Evolutionary conservation across 1,284 basidiomycete genomes (phyloP), one percentile per base, ranked within the genome.

Genomic region (Fomitopsis palustris): DNA sequence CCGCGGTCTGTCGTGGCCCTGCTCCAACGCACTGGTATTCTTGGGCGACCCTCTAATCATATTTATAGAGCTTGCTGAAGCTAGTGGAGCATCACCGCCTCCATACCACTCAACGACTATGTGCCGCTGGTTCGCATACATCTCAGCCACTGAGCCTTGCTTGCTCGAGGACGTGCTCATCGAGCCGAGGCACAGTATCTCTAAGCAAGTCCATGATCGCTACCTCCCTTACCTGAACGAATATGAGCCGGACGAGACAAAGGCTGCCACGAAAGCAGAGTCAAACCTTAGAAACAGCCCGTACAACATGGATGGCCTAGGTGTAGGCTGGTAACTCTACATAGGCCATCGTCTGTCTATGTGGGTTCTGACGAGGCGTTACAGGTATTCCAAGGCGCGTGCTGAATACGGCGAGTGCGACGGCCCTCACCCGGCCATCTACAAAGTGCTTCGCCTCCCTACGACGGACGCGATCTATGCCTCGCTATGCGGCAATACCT

Each of bases 141-240:
- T 77, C 31, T 72, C 72, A 7, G 64, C 72, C 49, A 64, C 69
- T 2, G 74, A 75, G 63, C 69, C 69, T 17, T 66, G 69, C 54
- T 67, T 76, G 31, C 68, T 76, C 55, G 75, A 77, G 58, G 75
- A 75, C 59, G 69, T 75, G 10, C 69, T 76, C 56, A 69, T 75
- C 47, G 62, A 65, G 16, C 72, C 74, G 17, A 66, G 64, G 29
- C 73, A 75, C 57, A 66, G 71, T 2, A 61, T 76, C 53, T 64
- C 72, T 21, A 74, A 76, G 56, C 74, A 76, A 64, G 73, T 75
- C 23, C 67, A 75, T 62, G 67, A 70, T 27, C 74, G 74, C 61
- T 75, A 68, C 61, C 65, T 76, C n/a, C 72, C 74, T 14, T 61
- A 65, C 29, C 65, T 75, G 42, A 62, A 58, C 29, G 67, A 72